These are phyloP conservation scores for Jamesozyma hellenica DNA, from an alignment of 805 yeast genomes.

Conservation along the genomic window DNA sequence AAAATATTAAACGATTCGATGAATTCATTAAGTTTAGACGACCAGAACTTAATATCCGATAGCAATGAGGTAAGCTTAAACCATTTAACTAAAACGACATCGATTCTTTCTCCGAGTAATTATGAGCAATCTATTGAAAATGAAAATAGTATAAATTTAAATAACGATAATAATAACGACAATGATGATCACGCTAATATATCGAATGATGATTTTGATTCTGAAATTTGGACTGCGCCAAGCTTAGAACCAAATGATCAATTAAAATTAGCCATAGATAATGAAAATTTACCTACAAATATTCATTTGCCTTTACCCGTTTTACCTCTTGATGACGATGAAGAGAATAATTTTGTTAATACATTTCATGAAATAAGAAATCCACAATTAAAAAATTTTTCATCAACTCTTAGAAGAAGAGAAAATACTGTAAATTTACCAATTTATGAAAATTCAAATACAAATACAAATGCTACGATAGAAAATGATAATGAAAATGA, in stretches of 20 bases:
- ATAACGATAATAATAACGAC: neutral
- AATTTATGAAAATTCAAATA: neutral
- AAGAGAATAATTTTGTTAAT: no score
- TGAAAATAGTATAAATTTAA: no score
- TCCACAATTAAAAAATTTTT: no score
- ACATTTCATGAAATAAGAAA: neutral
- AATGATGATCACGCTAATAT: constrained; percentile 1
- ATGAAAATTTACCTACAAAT: constrained; percentile 1
- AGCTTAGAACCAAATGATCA: constrained; percentile 33
- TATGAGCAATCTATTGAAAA: no score
- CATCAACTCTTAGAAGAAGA: no score
- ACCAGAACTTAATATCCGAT: no score
- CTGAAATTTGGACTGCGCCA: constrained; percentile 33
- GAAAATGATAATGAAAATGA: neutral
- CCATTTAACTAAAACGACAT: no score
- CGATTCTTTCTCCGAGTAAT: no score
- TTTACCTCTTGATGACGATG: neutral
- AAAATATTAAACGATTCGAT: neutral
- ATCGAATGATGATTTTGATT: constrained; percentile 17
- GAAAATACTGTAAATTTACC: constrained; percentile 1
- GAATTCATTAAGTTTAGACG: neutral
- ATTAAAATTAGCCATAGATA: constrained; percentile 24
- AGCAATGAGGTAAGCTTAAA: no score
- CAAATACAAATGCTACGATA: neutral
- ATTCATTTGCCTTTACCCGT: no score